phyloP scores from a whole-genome alignment of 352 stramenopile genomes.

The Elongisporangium anandrum region DNA sequence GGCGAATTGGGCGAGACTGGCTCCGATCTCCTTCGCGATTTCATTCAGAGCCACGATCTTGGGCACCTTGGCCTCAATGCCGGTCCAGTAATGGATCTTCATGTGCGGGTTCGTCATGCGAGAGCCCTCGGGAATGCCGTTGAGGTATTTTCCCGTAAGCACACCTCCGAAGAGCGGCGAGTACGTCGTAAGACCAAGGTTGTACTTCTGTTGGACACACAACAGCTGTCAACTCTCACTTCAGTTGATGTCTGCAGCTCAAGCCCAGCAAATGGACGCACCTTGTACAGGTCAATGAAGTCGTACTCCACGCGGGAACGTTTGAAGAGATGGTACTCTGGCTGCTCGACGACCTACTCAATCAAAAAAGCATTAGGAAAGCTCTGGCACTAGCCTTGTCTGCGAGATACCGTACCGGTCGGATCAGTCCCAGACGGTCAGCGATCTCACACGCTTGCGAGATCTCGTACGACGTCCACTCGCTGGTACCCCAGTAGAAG shows the following conservation, averaged over 20 bases:
- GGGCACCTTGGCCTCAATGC: slow-evolving; percentile 18
- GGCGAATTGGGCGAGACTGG: slow-evolving; percentile 36
- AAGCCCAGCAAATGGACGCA: not conserved
- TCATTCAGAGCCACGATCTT: slow-evolving; percentile 18
- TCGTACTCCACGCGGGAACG: slow-evolving; percentile 35
- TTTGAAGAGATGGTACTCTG: slow-evolving; percentile 49
- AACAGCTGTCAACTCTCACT: not conserved
- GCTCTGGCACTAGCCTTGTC: not conserved
- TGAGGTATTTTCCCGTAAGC: slow-evolving; percentile 42
- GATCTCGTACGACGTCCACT: slow-evolving; percentile 52
- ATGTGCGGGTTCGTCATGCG: slow-evolving; percentile 15
- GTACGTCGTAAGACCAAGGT: slow-evolving; percentile 8
- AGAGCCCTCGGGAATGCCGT: slow-evolving; percentile 19
- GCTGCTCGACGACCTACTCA: slow-evolving; percentile 19
- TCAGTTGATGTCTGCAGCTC: not conserved
- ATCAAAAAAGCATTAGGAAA: not conserved
- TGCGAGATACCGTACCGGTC: slow-evolving; percentile 10
- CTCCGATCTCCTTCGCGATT: slow-evolving; percentile 41
- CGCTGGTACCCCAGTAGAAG: slow-evolving; percentile 54
- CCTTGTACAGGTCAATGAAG: slow-evolving; percentile 24
- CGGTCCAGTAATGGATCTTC: not conserved
- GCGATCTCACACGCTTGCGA: slow-evolving; percentile 41
- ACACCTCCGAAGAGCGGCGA: slow-evolving; percentile 24
- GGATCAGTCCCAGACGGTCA: slow-evolving; percentile 36
- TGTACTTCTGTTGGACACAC: not conserved